These are phyloP conservation scores for Artemisia annua DNA, from an alignment of 129 eudicot genomes.

Conservation along the genomic window DNA sequence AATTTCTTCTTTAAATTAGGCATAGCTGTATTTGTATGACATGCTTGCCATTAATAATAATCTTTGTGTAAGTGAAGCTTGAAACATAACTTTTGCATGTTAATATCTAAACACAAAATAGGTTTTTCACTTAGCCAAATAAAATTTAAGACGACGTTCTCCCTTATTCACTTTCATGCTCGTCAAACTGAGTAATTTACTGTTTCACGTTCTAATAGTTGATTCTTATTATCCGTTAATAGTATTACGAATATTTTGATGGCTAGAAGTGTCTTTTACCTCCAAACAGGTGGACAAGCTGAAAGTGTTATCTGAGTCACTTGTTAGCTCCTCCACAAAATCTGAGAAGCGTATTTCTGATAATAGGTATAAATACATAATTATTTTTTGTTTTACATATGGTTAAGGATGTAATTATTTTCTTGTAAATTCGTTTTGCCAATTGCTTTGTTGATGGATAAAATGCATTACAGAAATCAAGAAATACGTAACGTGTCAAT, in stretches of 20 bases:
- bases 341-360: slow-evolving; percentile 93
- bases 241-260: neutral
- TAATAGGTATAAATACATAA: slow-evolving; percentile 48
- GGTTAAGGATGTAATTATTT: neutral
- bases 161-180: too few species aligned
- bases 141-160: too few species aligned
- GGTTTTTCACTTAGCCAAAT: too few species aligned
- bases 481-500: neutral
- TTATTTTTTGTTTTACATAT: neutral
- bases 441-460: slow-evolving; percentile 12
- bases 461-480: neutral
- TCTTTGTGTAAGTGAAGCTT: too few species aligned
- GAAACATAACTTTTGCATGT: too few species aligned
- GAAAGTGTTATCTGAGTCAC: slow-evolving; percentile 88
- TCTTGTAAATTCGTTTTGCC: slow-evolving; percentile 1
- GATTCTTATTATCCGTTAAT: too few species aligned
- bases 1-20: neutral
- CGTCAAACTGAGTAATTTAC: too few species aligned
- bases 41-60: slow-evolving; percentile 11
- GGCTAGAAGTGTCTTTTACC: slow-evolving; percentile 19
- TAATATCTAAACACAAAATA: too few species aligned
- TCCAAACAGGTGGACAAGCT: slow-evolving; percentile 80
- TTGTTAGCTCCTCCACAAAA: slow-evolving; percentile 70
- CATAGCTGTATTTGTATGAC: neutral
- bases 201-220: too few species aligned